Evolutionary conservation across 176 grass and related monocot species (phyloP), one percentile per base, ranked within the genome.

Genomic region (Oryza nivara): DNA sequence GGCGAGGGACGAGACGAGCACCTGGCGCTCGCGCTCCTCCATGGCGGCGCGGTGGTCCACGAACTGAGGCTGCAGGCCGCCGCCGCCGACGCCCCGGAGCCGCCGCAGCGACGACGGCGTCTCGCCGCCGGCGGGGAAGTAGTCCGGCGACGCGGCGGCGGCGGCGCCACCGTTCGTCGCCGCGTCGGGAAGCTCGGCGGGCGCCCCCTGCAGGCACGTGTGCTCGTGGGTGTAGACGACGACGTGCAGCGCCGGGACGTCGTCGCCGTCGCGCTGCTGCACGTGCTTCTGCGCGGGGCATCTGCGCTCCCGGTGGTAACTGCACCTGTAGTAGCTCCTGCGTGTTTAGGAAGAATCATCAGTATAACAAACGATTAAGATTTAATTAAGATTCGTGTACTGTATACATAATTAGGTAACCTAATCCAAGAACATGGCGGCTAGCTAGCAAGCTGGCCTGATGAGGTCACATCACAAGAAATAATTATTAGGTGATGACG

Each of bases 301-400:
- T 74, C 9, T 49, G 45, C 86, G 88, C 46, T 90, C 88, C 0
- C 66, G 79, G 70, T 81, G 49, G 74, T 90, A 82, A 36, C 77
- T 82, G 88, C 93, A 95, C 73, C 56, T 86, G 93, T 38, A 95
- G 79, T 95, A 95, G 86, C 85, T 83, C 85, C 93, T 95, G 82
- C n/a, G 15, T 10, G 47, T 19, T 35, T 19, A 8, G 12, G 25
- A 34, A 19, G 1, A 71, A 12, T 7, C 40, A 38, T 38, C 36
- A 41, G 68, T 34, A 65, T 34, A 65, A 47, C 52, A 8, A 58
- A 14, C 40, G 4, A 41, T 41, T 41, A 41, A 7, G 7, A 66
- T 83, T 48, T 22, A 70, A 40, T 41, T 41, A 17, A 44, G 13
- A 7, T 75, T 0, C 3, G 48, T 68, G 28, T 22, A 3, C 20